Base-by-base conservation (phyloP, 805 yeast genomes). In the Wickerhamiella azymoides region DNA sequence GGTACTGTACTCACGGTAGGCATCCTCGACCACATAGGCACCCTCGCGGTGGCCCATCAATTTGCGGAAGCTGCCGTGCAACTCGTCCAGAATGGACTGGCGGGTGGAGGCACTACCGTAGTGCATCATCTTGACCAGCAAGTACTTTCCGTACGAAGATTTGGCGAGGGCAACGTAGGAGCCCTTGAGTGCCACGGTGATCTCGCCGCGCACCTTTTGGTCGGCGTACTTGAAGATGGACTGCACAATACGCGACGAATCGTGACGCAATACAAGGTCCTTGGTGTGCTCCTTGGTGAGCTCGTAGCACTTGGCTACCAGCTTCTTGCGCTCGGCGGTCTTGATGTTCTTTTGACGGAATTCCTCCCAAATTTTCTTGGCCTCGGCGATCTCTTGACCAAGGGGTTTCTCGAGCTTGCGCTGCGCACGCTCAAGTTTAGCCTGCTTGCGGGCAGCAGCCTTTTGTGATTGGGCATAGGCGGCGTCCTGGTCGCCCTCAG, bases 11-110 rank as follows among this genome's bases (percentile, higher is more conserved):
- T 86, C 74, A 19, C 84, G 84, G 60, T 71, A 89, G 57, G 84
- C 70, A 70, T 89, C 98, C 65, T 89, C 97, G 53, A 88, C 86
- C 35, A 89, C 97, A 58, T 89, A 86, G 11, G 97, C 97, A 65
- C 96, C 98, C 71, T 89, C 97, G 67, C 83, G 80, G 66, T 89
- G 96, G 70, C 94, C 79, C 92, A 89, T 85, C 48, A 89, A 70
- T 65, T 85, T 89, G 62, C 96, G 74, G 57, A 84, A 74, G 56
- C 80, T 79, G 42, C 98, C 98, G 59, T 86, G 94, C 53, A 89
- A 71, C 66, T 86, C 96, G 58, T 80, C 73, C 47, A 88, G 71
- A 47, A 89, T 80, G 32, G 76, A 54, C 45, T 77, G 80, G 57
- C 95, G 74, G 1, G 88, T 77, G 26, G 79, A 79, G 59, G 79